Evolutionary conservation across 2,329 filamentous ascomycete genomes (phyloP), one percentile per base, ranked within the genome.

Genomic region (Eutypella sp.): DNA sequence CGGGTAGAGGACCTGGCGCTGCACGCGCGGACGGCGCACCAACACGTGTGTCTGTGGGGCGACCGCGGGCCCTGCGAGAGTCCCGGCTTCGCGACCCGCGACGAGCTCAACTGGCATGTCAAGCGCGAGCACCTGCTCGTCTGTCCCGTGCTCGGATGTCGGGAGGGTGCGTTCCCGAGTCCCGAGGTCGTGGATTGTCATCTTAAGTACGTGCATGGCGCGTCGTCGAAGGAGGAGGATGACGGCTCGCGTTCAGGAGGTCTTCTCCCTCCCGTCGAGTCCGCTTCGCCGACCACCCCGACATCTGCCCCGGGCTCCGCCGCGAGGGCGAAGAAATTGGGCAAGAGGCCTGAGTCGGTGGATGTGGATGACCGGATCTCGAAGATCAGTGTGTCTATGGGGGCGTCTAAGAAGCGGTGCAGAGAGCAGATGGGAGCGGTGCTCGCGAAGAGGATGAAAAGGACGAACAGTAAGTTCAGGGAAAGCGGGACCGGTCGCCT

Each of bases 41-140:
- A 55, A 2, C 57, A 70, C 46, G 52, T 61, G 1, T 74, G 71
- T 49, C 63, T 65, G 42, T 74, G 70, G 71, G 60, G 59, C 2
- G 57, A 59, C 19, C 46, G 50, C 3, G 54, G 53, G 6, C 51
- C 50, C 6, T 74, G 71, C 34, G 47, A 55, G 1, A 60, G 62
- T 6, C 50, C 58, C 1, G 61, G 61, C 39, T 74, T 72, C 44
- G 53, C 59, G 2, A 65, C 67, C 1, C 60, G 59, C 13, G 63
- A 65, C 27, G 68, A 63, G 8, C 62, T 73, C 25, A 60, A 65
- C 15, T 67, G 69, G 57, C 71, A 74, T 47, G 68, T 74, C 33
- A 70, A 73, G 45, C 57, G 58, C 18, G 65, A 72, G 40, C 71
- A 74, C 47, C 58, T 73, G 10, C 60, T 73, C 23, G 54, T 68